phyloP scores from a whole-genome alignment of 768 basidiomycete species.

The Tricholoma terreum region DNA sequence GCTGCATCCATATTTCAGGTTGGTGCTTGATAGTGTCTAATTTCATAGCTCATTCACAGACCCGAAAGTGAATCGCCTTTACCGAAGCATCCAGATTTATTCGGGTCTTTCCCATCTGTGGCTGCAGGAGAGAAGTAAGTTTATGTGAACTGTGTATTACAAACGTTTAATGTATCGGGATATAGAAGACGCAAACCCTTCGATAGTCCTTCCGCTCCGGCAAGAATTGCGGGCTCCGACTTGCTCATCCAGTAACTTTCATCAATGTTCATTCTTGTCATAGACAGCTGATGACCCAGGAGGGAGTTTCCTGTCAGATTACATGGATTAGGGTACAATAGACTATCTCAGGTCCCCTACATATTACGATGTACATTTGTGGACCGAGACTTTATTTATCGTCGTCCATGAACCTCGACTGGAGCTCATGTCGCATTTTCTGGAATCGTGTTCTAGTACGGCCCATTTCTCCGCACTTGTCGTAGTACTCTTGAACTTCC shows the following conservation, averaged over 20 bases:
- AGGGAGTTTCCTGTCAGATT: too few species aligned
- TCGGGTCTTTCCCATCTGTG: conserved; percentile 92
- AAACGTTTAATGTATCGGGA: conserved; percentile 4
- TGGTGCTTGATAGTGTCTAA: conserved; percentile 16
- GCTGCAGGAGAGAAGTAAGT: conserved; percentile 94
- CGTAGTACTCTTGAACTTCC: conserved; percentile 78
- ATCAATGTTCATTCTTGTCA: not conserved
- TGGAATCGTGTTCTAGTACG: conserved; percentile 64
- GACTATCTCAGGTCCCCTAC: not conserved
- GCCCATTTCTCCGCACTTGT: conserved; percentile 68
- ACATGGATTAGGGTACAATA: too few species aligned
- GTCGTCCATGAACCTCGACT: conserved; percentile 35
- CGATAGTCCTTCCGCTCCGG: conserved; percentile 78
- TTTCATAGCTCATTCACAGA: not conserved
- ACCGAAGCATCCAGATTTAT: conserved; percentile 95
- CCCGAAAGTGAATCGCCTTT: conserved; percentile 78
- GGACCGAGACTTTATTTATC: conserved; percentile 4
- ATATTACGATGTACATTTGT: too few species aligned
- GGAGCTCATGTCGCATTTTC: conserved; percentile 57
- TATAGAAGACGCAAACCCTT: conserved; percentile 72
- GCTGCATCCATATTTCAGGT: conserved; percentile 91
- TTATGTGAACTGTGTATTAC: not conserved
- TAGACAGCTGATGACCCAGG: too few species aligned
- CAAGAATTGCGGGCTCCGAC: conserved; percentile 69
- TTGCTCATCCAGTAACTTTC: conserved; percentile 23